Base-by-base conservation (phyloP, 352 stramenopile species). In the Saprolegnia parasitica region DNA sequence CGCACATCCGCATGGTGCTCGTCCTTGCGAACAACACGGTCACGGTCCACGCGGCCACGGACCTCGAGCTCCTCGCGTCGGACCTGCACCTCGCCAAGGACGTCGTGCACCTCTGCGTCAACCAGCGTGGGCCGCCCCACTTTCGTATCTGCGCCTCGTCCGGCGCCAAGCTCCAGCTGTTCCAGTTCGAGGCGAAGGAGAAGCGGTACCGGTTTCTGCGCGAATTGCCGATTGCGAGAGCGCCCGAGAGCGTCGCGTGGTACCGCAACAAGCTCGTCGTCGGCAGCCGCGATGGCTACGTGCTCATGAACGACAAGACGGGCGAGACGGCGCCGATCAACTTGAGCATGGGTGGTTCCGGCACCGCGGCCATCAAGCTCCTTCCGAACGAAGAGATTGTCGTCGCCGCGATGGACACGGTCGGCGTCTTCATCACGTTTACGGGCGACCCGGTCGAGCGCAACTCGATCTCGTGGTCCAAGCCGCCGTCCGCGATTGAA, bases 181-280 rank as follows among this genome's bases (percentile, higher is more conserved):
- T 91, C 68, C 85, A 95, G 70, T 95, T 90, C 71, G 81, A 93
- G 52, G 81, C 76, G 65, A 78, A 75, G 10, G 85, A 93, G 52
- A 95, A 95, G 71, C 73, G 71, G 50, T 95, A 95, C 78, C 77
- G 74, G 39, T 92, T 84, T 58, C 67, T 95, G 61, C 79, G 87
- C 35, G 87, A 95, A 65, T 90, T 95, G 60, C 57, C 75, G 24
- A 90, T 84, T 1, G 78, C 87, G 52, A 83, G 93, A 21, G 73
- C 91, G 5, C 83, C 87, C 5, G 86, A 93, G 46, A 77, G 78
- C 56, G 92, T 95, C 67, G 77, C 77, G n/a, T 95, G 87, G 87
- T 95, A 95, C 74, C 76, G 87, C 20, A 95, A 93, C 78, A 95
- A 95, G 73, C 80, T 95, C 39, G 77, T 93, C 23, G 86, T 90